phyloP scores from a whole-genome alignment of 2,329 filamentous ascomycete species.

The Colletotrichum kahawae region DNA sequence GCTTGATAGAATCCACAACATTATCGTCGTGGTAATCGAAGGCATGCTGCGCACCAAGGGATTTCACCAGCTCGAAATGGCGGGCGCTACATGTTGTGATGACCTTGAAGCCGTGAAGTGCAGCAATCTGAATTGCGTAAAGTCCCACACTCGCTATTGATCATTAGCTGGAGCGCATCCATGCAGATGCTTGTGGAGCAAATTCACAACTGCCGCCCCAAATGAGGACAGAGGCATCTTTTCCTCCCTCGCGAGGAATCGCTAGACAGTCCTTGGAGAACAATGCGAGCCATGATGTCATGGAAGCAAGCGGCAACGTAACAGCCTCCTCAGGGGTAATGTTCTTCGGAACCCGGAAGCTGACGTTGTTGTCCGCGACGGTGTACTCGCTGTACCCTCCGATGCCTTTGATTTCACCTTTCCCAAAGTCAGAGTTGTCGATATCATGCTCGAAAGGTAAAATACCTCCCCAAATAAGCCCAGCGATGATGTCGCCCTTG shows the following conservation, averaged over 20 bases:
- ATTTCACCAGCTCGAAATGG: constrained; percentile 35
- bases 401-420: constrained; percentile 32
- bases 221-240: constrained; percentile 35
- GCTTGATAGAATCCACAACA: constrained; percentile 38
- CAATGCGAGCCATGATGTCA: constrained; percentile 43
- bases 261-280: constrained; percentile 41
- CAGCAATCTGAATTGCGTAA: constrained; percentile 40
- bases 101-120: constrained; percentile 33
- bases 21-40: constrained; percentile 45
- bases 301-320: constrained; percentile 42
- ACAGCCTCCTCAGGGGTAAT: constrained; percentile 35
- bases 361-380: constrained; percentile 44
- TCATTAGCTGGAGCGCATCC: neutral
- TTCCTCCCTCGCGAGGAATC: constrained; percentile 28
- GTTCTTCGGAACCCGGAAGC: constrained; percentile 38
- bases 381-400: constrained; percentile 45
- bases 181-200: fast-evolving
- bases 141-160: constrained; percentile 39
- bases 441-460: neutral
- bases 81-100: constrained; percentile 39
- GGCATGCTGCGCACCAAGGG: constrained; percentile 35
- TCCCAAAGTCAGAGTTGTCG: neutral
- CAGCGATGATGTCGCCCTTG: constrained; percentile 27
- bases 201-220: constrained; percentile 49
- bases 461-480: constrained; percentile 33